Percentiles rank a stretch among this genome's conserved stretches.
These are phyloP conservation scores for Tripterygium wilfordii DNA, from an alignment of 177 flowering plant species.

Conservation along the genomic window DNA sequence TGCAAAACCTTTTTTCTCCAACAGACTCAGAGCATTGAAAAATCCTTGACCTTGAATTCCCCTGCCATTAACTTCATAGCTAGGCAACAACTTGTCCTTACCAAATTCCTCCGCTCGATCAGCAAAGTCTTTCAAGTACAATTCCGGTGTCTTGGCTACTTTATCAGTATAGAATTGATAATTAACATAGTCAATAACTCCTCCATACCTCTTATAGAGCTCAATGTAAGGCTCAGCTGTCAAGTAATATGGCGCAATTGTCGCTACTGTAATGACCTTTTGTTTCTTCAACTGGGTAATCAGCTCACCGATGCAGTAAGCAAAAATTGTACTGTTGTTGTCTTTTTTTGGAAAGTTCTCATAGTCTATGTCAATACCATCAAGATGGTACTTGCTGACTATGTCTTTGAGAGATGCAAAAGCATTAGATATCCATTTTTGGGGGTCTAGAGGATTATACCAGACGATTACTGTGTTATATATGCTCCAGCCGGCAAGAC, in stretches of 20 bases:
- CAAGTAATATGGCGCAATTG: conserved; percentile 49
- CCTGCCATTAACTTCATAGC: conserved; percentile 56
- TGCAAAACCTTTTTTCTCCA: conserved; percentile 37
- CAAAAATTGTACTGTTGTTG: conserved; percentile 35
- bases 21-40: conserved; percentile 41
- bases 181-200: conserved; percentile 56
- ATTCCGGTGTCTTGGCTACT: conserved; percentile 33
- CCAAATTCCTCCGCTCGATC: conserved; percentile 36
- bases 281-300: conserved; percentile 46
- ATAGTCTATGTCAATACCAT: conserved; percentile 68
- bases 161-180: conserved; percentile 66
- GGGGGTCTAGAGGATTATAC: conserved; percentile 33
- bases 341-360: conserved; percentile 46
- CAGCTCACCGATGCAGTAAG: conserved; percentile 63
- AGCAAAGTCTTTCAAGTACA: conserved; percentile 32
- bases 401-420: conserved; percentile 38
- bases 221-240: conserved; percentile 37
- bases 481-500: conserved; percentile 66
- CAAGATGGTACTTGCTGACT: conserved; percentile 37
- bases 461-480: conserved; percentile 30
- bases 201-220: conserved; percentile 28
- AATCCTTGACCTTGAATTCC: conserved; percentile 74
- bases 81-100: conserved; percentile 43
- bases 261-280: conserved; percentile 46
- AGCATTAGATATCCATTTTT: conserved; percentile 56